Evolutionary conservation across 371 early-diverging fungal genomes (phyloP), one percentile per base, ranked within the genome.

Genomic region (Apophysomyces elegans): DNA sequence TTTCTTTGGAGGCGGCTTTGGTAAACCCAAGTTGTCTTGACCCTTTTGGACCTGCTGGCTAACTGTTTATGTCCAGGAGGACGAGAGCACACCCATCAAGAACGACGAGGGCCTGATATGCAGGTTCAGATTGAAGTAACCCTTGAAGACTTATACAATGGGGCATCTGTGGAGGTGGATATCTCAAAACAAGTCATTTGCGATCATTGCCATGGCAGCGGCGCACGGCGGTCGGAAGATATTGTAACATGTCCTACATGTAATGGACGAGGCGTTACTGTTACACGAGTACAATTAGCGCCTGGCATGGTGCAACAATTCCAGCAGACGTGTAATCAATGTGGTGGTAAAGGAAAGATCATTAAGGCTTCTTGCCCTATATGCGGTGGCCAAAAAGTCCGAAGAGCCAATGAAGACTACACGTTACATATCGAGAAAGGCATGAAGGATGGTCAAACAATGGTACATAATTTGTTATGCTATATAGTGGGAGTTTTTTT

Each of bases 181-280:
- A 80, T 98, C 21, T 90, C 95, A 41, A 95, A 95, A 73, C 96
- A 97, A 78, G 85, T 91, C n/a, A 77, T 97, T 11, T 99, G 99
- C 74, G 86, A 92, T 13, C 88, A 93, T 59, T 99, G 99, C 80
- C 85, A 91, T 68, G 99, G 99, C 32, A 86, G 89, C 14, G 99
- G 99, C 21, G 99, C 46, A 13, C 8, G 46, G 16, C 46, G 82
- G 8, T 82, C 89, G 2, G 90, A 93, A 45, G 94, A 97, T 71
- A 88, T 98, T 12, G 84, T 88, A 45, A 92, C 86, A 4, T 99
- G 99, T 76, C 32, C 71, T 11, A 68, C 67, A 1, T 99, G 99
- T 73, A 71, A 83, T 26, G 99, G 99, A 16, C 83, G 83, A 14
- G 98, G 98, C 56, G 78, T 93, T 56, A 85, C 80, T 50, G 76